Evolutionary conservation across 164 flowering plant genomes (phyloP).

Genomic region (Annona cherimola): DNA sequence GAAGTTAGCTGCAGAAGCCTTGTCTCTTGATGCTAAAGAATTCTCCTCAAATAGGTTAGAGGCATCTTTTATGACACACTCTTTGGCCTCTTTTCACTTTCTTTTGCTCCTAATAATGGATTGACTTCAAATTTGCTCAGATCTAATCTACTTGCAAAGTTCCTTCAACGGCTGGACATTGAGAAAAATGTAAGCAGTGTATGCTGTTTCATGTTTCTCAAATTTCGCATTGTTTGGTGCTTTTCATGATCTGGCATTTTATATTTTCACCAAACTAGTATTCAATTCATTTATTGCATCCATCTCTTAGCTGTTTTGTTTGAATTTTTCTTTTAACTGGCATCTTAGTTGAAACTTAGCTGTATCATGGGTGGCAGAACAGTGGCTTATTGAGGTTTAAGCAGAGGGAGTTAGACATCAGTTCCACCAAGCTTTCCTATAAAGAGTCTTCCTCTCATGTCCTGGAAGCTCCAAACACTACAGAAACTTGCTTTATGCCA

Average conservation of each 20-base stretch:
- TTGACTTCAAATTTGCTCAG: conserved; percentile 31
- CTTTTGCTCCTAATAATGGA: conserved; percentile 9
- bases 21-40: conserved; percentile 29
- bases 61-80: not conserved
- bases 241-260: not conserved
- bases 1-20: conserved; percentile 32
- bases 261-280: not conserved
- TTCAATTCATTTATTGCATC: not conserved
- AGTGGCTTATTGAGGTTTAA: conserved; percentile 4
- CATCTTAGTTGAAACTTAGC: not conserved
- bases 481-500: conserved; percentile 10
- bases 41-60: conserved; percentile 45
- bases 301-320: not conserved
- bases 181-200: conserved; percentile 27
- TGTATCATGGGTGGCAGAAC: conserved; percentile 14
- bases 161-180: conserved; percentile 51
- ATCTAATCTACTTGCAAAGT: conserved; percentile 44
- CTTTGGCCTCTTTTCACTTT: conserved; percentile 13
- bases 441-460: conserved; percentile 13
- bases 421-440: conserved; percentile 11
- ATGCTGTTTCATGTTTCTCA: conserved; percentile 17
- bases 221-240: not conserved
- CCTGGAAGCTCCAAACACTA: conserved; percentile 11
- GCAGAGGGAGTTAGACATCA: conserved; percentile 6
- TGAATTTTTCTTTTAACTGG: not conserved